These are phyloP conservation scores for Casuarina glauca DNA, from an alignment of 306 rosid species.

Conservation along the genomic window DNA sequence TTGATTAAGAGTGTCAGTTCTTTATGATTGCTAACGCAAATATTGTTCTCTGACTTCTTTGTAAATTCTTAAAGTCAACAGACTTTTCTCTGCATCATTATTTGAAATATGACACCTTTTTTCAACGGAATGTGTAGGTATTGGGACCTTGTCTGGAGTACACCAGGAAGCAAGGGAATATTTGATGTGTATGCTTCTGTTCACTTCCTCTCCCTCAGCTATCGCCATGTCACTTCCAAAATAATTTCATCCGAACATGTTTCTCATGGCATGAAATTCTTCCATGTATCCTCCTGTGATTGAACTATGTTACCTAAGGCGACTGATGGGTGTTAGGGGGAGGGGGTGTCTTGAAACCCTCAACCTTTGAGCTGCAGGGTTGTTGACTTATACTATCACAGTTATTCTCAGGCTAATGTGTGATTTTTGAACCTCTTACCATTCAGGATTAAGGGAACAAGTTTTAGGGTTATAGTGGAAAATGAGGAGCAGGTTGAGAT, in stretches of 20 bases:
- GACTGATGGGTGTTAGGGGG: too few species aligned
- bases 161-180: constrained; percentile 79
- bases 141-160: constrained; percentile 97
- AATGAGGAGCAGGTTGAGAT: constrained; percentile 89
- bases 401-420: constrained; percentile 1
- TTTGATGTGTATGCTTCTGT: constrained; percentile 79
- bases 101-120: constrained; percentile 29
- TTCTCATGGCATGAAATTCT: neutral
- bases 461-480: constrained; percentile 68
- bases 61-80: neutral
- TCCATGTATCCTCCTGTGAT: neutral
- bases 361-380: too few species aligned
- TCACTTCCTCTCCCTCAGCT: constrained; percentile 11
- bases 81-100: neutral
- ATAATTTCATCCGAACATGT: constrained; percentile 6
- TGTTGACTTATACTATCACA: neutral
- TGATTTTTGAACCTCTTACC: constrained; percentile 30
- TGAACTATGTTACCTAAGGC: neutral
- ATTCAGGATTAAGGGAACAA: constrained; percentile 82
- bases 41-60: neutral
- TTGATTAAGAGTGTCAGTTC: neutral
- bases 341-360: too few species aligned
- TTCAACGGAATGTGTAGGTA: constrained; percentile 62
- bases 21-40: neutral
- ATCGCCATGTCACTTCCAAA: constrained; percentile 4